Percentiles rank a stretch among this genome's conserved stretches.
Conservation (phyloP, 2,329 filamentous ascomycete genomes). For the Aspergillus brasiliensis region DNA sequence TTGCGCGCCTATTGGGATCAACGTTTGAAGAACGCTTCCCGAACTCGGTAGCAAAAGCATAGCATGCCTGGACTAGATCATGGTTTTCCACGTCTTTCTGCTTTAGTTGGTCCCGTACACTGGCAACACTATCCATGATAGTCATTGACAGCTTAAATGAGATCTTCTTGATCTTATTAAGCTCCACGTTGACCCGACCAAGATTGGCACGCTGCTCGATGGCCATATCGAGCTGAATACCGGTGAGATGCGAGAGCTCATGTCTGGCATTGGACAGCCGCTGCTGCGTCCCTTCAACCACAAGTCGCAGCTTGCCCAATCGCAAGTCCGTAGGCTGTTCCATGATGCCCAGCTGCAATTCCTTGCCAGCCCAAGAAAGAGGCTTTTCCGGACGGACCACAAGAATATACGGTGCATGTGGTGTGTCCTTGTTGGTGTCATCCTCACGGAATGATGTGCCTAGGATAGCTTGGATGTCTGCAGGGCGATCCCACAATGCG, state of each 20-base stretch:
- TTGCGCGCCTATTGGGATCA: constrained; percentile 90
- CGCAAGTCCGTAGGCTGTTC: constrained; percentile 84
- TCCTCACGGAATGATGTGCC: constrained; percentile 74
- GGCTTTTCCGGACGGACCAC: constrained; percentile 79
- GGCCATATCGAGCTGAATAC: constrained; percentile 82
- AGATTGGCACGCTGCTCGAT: constrained; percentile 93
- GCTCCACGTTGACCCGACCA: constrained; percentile 83
- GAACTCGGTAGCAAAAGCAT: constrained; percentile 98
- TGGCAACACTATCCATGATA: constrained; percentile 98
- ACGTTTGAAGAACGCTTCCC: constrained; percentile 92
- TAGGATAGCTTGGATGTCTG: constrained; percentile 83
- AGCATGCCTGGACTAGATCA: constrained; percentile 95
- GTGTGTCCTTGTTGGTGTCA: constrained; percentile 69
- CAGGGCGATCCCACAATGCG: constrained; percentile 70
- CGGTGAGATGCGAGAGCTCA: constrained; percentile 75
- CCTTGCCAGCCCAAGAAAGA: constrained; percentile 79
- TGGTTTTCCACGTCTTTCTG: constrained; percentile 77
- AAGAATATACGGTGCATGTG: constrained; percentile 76
- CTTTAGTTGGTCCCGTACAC: constrained; percentile 78
- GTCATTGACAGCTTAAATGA: constrained; percentile 96
- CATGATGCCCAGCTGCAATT: constrained; percentile 69
- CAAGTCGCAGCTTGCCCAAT: constrained; percentile 79
- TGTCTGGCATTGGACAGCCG: constrained; percentile 77
- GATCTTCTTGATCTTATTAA: constrained; percentile 93
- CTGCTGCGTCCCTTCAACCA: constrained; percentile 82